Base-by-base conservation (phyloP, 257 asterid species). In the Datura wrightii region DNA sequence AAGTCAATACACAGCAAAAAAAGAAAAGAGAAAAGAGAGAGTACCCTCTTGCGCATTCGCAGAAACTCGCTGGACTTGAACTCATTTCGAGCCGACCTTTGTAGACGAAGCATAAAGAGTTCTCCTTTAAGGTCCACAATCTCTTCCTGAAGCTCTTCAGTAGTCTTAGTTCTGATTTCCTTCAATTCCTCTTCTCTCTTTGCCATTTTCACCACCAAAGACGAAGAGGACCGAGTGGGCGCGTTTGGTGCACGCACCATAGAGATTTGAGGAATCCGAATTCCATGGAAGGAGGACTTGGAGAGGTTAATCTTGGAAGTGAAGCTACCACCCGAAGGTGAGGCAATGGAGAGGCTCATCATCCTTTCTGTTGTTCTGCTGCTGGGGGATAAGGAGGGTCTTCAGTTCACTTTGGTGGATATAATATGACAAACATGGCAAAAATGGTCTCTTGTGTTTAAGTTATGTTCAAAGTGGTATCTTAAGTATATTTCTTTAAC, bases 91-190 rank as follows among this genome's bases (percentile, higher is more conserved):
- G 97, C 98, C 9, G 99, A 92, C 72, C 95, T 92, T 86, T 96
- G 98, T 76, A 96, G 96, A 72, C 98, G 98, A 82, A 97, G 97
- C 99, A 97, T 97, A 56, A 97, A 91, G 41, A 97, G 92, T 92
- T 97, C 99, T 34, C 99, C 99, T 87, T 97, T 95, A 54, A 95
- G 85, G 80, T 83, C 83, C 5, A 81, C 91, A 24, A 95, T 90
- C 86, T 97, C 98, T 85, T 97, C 98, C 52, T 94, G 86, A 8
- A 95, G 86, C 88, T 95, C 93, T 42, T 94, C 98, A 1, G 95
- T 90, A 5, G 97, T 87, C 88, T 94, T 95, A 11, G 89, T 67
- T 88, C 99, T 90, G 10, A 97, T 92, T 54, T 92, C 97, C 87
- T 90, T 95, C 92, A 94, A 85, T 62, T 97, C 98, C 82, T 93